Evolutionary conservation across 495 filamentous ascomycete genomes (phyloP).

Genomic region (Penicillium diatomitis): DNA sequence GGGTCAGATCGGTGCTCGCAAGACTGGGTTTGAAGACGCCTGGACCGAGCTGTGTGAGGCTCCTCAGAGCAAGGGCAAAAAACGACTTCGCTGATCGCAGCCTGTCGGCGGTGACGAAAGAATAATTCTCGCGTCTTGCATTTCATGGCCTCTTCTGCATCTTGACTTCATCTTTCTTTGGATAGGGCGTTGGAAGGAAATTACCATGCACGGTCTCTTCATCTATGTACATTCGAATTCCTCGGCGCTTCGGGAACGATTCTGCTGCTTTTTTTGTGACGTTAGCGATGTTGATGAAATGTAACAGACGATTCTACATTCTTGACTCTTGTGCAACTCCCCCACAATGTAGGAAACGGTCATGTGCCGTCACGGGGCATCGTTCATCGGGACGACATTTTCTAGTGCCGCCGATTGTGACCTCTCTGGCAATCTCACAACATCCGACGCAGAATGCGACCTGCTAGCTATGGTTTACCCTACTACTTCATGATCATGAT

Average conservation of each 20-base stretch:
- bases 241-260: background rate
- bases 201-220: slow-evolving; percentile 7
- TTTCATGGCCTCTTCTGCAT: no score
- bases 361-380: background rate
- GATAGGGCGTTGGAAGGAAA: slow-evolving; percentile 13
- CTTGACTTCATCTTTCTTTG: background rate
- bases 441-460: no score
- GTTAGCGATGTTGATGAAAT: slow-evolving; percentile 15
- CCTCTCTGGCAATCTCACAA: no score
- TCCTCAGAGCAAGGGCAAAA: slow-evolving; percentile 15
- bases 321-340: background rate
- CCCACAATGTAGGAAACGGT: background rate
- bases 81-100: slow-evolving; percentile 12
- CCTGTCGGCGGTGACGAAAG: background rate
- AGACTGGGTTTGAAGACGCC: slow-evolving; percentile 68
- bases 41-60: slow-evolving; percentile 44
- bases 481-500: no score
- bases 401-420: no score
- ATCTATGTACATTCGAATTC: slow-evolving; percentile 13
- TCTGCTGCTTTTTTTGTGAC: slow-evolving; percentile 6
- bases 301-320: slow-evolving; percentile 6
- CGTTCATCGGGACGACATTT: no score
- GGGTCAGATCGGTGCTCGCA: slow-evolving; percentile 51
- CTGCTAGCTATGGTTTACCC: no score
- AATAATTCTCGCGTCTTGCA: no score